Evolutionary conservation across 805 yeast genomes (phyloP).

Genomic region (Millerozyma acaciae): DNA sequence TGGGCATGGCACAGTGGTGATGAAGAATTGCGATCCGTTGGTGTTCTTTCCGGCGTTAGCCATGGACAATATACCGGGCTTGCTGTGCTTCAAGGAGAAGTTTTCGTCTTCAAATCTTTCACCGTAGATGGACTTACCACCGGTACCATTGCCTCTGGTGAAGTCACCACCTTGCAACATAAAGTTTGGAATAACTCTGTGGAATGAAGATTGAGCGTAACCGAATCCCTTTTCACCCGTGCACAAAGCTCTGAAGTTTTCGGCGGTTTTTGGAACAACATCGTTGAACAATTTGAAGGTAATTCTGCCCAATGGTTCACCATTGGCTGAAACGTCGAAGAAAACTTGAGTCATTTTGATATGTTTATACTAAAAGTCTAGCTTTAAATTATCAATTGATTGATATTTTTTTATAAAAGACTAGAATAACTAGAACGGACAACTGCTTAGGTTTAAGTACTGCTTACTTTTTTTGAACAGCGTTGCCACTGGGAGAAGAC

Average conservation of each 20-base stretch:
- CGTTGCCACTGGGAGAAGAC: too few relatives aligned
- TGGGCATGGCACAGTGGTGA: slow-evolving; percentile 74
- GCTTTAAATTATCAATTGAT: too few relatives aligned
- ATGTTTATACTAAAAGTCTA: too few relatives aligned
- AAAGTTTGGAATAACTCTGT: slow-evolving; percentile 94
- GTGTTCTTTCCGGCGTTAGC: slow-evolving; percentile 93
- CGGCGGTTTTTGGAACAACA: slow-evolving; percentile 72
- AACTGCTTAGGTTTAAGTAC: too few relatives aligned
- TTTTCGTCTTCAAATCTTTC: slow-evolving; percentile 62
- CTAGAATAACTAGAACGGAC: too few relatives aligned
- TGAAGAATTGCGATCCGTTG: slow-evolving; percentile 87
- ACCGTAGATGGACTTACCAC: slow-evolving; percentile 88
- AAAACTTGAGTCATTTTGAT: slow-evolving; percentile 61
- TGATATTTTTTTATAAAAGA: too few relatives aligned
- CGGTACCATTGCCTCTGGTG: slow-evolving; percentile 76
- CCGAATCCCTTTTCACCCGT: slow-evolving; percentile 96
- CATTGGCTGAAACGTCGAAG: slow-evolving; percentile 80
- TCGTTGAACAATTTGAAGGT: slow-evolving; percentile 62
- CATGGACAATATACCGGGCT: slow-evolving; percentile 83
- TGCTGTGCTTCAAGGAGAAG: slow-evolving; percentile 69
- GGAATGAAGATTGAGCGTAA: slow-evolving; percentile 83
- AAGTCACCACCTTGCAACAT: slow-evolving; percentile 82
- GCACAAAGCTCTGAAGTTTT: slow-evolving; percentile 75
- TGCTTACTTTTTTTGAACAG: too few relatives aligned
- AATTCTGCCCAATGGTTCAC: slow-evolving; percentile 72